Evolutionary conservation across 495 filamentous ascomycete genomes (phyloP), one percentile per base, ranked within the genome.

Genomic region (Neurospora terricola): DNA sequence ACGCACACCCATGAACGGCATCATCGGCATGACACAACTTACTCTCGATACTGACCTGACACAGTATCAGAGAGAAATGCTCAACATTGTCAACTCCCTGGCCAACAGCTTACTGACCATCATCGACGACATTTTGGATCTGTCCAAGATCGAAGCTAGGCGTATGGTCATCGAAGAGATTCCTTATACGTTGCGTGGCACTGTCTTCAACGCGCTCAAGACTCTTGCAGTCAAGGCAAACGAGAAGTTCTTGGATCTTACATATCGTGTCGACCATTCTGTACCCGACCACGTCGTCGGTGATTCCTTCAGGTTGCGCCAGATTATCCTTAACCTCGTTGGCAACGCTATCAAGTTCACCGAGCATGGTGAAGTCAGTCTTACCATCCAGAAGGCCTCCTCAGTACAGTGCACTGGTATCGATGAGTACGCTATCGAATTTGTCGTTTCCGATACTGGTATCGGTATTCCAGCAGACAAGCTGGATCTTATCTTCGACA

Each of bases 101-200:
- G 96, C 94, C 66, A 97, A 98, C 83, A 98, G 96, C 84, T 84
- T 99, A 75, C 82, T 99, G 78, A 99, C 96, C 23, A 98, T 99
- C 77, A 98, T 99, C 79, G 96, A 99, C 80, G 96, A 99, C 81
- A 98, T 99, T 77, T 87, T 99, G 74, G 96, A 99, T 88, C 92
- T 99, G 74, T 97, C 94, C 8, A 99, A 99, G 90, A 99, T 99
- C 75, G 96, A 99, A 82, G 96, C 96, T 36, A 95, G 98, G 80
- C 90, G 96, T n/a, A 98, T 99, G 96, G 93, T 97, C 23, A 96
- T 99, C 84, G 96, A 99, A 78, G 93, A 95, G 78, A 98, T 98
- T 76, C 94, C 94, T 14, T 99, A 98, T 83, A 98, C 96, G 0
- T 86, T 98, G 70, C 90, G 96, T 59, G 93, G 94, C 68, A 97